Percentiles rank a stretch among this genome's conserved stretches.
Evolutionary conservation across 371 early-diverging fungal genomes (phyloP).

Genomic region (Zychaea mexicana): DNA sequence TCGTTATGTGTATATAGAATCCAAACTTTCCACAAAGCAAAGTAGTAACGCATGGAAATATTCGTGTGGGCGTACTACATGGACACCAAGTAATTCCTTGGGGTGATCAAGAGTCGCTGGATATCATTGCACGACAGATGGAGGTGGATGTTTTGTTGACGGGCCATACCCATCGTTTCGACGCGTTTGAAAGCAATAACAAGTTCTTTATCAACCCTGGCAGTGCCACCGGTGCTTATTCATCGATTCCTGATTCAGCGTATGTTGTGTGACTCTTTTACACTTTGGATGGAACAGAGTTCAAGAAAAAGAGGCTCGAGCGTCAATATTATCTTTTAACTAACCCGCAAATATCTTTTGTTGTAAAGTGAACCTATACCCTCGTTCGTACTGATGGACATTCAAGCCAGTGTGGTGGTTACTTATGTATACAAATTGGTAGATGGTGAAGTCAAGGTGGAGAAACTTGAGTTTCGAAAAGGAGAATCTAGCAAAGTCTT

Average conservation of each 20-base stretch:
- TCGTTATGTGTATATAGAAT: constrained; percentile 39
- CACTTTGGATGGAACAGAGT: neutral
- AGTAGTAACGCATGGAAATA: constrained; percentile 73
- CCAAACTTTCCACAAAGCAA: constrained; percentile 63
- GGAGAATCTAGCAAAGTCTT: constrained; percentile 40
- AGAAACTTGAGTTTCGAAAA: constrained; percentile 86
- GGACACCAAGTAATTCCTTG: constrained; percentile 91
- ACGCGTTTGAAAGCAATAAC: constrained; percentile 89
- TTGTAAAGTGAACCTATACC: constrained; percentile 66
- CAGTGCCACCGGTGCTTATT: constrained; percentile 88
- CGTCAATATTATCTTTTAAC: no score
- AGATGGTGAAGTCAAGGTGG: constrained; percentile 90
- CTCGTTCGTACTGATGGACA: constrained; percentile 94
- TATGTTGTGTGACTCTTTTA: constrained; percentile 20
- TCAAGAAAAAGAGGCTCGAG: neutral
- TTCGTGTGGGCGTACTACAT: constrained; percentile 85
- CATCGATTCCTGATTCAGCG: constrained; percentile 44
- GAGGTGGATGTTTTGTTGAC: constrained; percentile 89
- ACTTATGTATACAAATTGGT: constrained; percentile 93
- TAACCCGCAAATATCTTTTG: no score
- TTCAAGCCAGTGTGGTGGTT: constrained; percentile 76
- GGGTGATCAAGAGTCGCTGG: constrained; percentile 83
- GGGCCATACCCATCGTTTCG: constrained; percentile 89
- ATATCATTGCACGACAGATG: constrained; percentile 82
- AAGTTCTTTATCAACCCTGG: constrained; percentile 95